Base-by-base conservation (phyloP, 148 eudicot genomes). In the Silene uniflora region DNA sequence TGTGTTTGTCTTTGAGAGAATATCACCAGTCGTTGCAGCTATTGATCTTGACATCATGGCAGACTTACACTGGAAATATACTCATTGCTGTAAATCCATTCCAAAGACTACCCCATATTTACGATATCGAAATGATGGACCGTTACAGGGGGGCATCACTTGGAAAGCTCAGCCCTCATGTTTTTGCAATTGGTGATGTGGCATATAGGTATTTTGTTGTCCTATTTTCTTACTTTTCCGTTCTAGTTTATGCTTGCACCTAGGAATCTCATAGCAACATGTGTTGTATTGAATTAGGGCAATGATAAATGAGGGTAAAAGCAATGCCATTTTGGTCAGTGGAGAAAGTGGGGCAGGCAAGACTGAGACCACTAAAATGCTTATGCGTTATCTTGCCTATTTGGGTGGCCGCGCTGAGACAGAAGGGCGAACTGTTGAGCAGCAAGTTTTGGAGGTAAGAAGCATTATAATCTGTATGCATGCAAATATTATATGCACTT, bases 331-430 rank as follows among this genome's bases (percentile, higher is more conserved):
- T 67, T 80, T 93, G 69, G 98, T 93, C 68, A 93, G 98, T 82
- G 98, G 98, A 67, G 98, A 93, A 87, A 93, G 98, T 84, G 98
- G 98, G 62, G 97, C 98, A 3, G 98, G 98, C 27, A 92, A 92
- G 86, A 92, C 98, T 17, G 98, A 92, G 85, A 92, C 98, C 54
- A 92, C 98, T 52, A 93, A 93, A 85, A 89, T 91, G 97, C 97
- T 93, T 77, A 91, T 93, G 98, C 91, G 78, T 4, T 93, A 93
- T 83, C 97, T 93, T 81, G 98, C 98, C 35, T 93, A 80, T 84
- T 82, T 93, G 87, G 98, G 98, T 67, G 98, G 98, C 44, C 91
- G 97, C 71, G 79, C 87, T 81, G 91, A 74, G 49, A 88, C 97
- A 62, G 98, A 91, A 85, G 98, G 97, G 42, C 79, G 97, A 69